phyloP scores from a whole-genome alignment of 257 asterid species.

The Solanum phureja region DNA sequence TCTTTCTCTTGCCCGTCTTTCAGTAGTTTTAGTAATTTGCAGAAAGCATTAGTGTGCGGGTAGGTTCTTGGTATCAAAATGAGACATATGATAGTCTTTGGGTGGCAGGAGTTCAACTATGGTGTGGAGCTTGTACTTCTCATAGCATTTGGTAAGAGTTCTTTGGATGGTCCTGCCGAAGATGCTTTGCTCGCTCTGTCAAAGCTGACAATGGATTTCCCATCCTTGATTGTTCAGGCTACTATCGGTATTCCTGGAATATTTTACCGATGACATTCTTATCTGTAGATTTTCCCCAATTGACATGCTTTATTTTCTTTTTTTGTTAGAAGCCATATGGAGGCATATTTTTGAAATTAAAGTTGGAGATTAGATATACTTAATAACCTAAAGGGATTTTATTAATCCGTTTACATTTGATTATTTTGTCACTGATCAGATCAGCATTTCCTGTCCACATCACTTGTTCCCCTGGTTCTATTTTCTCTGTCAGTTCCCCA shows the following conservation, averaged over 20 bases:
- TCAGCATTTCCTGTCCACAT: background rate
- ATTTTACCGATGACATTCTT: background rate
- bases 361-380: background rate
- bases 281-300: background rate
- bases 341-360: background rate
- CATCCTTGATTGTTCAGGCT: constrained; percentile 73
- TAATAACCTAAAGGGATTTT: background rate
- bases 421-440: background rate
- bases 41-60: background rate
- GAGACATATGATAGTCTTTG: background rate
- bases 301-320: background rate
- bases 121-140: constrained; percentile 70
- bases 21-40: background rate
- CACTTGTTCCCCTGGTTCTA: background rate
- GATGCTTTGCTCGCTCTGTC: constrained; percentile 53
- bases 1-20: background rate
- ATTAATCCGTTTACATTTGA: background rate
- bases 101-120: constrained; percentile 67
- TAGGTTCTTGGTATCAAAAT: background rate
- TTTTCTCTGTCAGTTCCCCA: background rate
- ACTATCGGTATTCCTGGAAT: constrained; percentile 37
- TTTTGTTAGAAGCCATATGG: background rate
- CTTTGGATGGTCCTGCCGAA: constrained; percentile 48
- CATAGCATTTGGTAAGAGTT: constrained; percentile 36
- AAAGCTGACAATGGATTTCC: constrained; percentile 39